phyloP scores from a whole-genome alignment of 2,329 filamentous ascomycete species.

The Aspergillus puulaauensis region DNA sequence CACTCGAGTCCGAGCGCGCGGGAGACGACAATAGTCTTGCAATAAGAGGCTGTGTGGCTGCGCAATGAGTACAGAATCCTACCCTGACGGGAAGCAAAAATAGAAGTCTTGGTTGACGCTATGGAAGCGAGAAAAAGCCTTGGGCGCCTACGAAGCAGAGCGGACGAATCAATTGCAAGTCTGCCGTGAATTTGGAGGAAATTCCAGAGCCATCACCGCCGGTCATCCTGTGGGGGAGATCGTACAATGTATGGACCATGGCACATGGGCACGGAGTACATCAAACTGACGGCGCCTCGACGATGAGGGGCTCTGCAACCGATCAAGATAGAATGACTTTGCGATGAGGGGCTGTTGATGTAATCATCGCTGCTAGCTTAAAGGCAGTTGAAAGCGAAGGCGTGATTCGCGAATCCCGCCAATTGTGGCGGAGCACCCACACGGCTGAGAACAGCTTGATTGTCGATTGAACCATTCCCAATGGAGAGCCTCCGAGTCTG shows the following conservation, averaged over 20 bases:
- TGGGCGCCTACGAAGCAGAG: not conserved
- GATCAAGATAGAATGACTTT: conserved; percentile 5
- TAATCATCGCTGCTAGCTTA: not conserved
- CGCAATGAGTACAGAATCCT: not conserved
- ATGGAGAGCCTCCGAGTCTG: not conserved
- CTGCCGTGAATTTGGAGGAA: not conserved
- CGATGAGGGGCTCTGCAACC: conserved; percentile 14
- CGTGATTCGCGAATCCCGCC: conserved; percentile 4
- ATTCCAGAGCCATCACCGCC: not conserved
- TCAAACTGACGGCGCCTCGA: conserved; percentile 17
- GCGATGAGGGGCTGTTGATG: conserved; percentile 7
- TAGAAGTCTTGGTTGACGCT: not conserved
- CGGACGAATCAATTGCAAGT: not conserved
- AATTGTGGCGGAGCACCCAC: conserved; percentile 6
- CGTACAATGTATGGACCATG: not conserved
- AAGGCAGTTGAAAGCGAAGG: not conserved
- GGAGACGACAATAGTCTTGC: conserved; percentile 8
- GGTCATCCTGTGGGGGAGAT: conserved; percentile 1
- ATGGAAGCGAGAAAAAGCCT: not conserved
- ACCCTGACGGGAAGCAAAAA: not conserved
- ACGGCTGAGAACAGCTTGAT: conserved; percentile 3
- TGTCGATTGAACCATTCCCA: not conserved
- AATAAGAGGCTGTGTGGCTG: not conserved
- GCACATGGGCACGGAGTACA: not conserved
- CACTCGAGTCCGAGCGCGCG: conserved; percentile 13